Evolutionary conservation across 2,329 filamentous ascomycete genomes (phyloP).

Genomic region (Apiospora arundinis): DNA sequence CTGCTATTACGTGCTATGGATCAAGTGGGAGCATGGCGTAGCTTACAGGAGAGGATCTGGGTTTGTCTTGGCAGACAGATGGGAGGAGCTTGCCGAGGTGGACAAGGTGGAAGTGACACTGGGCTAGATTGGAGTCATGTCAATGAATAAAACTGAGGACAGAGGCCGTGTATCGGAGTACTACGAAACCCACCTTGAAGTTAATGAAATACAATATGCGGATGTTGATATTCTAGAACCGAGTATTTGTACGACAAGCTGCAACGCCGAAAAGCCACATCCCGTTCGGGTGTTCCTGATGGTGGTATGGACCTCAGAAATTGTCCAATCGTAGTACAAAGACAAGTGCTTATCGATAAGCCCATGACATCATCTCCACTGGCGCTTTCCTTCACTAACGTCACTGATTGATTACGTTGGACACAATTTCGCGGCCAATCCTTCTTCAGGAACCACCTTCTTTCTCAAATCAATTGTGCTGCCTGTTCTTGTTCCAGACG

Average conservation of each 20-base stretch:
- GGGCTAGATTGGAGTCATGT: not conserved
- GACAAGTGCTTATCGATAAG: conserved; percentile 12
- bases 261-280: no score
- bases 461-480: not conserved
- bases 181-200: no score
- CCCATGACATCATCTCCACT: conserved; percentile 6
- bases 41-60: not conserved
- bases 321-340: not conserved
- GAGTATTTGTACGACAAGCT: no score
- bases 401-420: conserved; percentile 11
- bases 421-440: not conserved
- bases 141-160: no score
- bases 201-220: no score
- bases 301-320: no score
- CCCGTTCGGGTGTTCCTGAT: no score
- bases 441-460: not conserved
- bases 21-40: not conserved
- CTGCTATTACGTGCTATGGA: not conserved
- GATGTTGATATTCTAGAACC: no score
- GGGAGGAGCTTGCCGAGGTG: not conserved
- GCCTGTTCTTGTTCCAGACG: not conserved
- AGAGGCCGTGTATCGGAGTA: no score
- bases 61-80: not conserved
- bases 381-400: not conserved
- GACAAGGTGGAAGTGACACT: not conserved